Evolutionary conservation across 768 basidiomycete genomes (phyloP).

Genomic region (Podaxis sp.): DNA sequence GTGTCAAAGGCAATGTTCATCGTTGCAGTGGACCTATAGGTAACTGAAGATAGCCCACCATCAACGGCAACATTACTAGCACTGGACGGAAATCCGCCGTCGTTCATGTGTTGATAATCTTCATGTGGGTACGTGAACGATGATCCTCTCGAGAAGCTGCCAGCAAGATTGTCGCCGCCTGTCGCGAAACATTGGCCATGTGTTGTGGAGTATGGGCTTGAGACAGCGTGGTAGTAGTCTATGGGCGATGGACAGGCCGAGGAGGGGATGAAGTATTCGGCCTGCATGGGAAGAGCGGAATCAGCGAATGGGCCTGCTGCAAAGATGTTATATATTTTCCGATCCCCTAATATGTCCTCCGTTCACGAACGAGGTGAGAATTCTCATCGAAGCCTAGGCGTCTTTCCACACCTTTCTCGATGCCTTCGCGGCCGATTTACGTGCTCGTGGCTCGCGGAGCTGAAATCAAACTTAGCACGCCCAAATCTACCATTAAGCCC

Average conservation of each 20-base stretch:
- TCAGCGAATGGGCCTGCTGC: conserved; percentile 25
- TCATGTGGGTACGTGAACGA: conserved; percentile 40
- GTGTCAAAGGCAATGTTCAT: conserved; percentile 29
- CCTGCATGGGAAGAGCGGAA: conserved; percentile 30
- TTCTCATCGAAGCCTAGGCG: conserved; percentile 36
- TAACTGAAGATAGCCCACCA: conserved; percentile 8
- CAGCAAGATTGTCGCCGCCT: conserved; percentile 28
- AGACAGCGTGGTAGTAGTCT: conserved; percentile 22
- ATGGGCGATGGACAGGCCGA: conserved; percentile 23
- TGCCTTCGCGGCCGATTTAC: conserved; percentile 40
- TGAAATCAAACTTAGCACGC: conserved; percentile 30
- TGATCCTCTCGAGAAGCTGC: conserved; percentile 50
- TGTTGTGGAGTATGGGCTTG: conserved; percentile 17
- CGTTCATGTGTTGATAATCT: conserved; percentile 36
- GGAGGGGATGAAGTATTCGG: conserved; percentile 25
- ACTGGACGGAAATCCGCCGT: conserved; percentile 31
- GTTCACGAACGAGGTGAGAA: conserved; percentile 37
- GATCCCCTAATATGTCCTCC: conserved; percentile 35
- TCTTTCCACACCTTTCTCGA: conserved; percentile 36
- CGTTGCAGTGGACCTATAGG: conserved; percentile 9
- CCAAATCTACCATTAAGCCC: conserved; percentile 28
- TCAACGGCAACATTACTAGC: not conserved
- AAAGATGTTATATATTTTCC: conserved; percentile 43
- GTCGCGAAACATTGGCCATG: conserved; percentile 27
- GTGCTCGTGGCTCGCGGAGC: conserved; percentile 34